These are phyloP conservation scores for Lactarius hatsudake DNA, from an alignment of 768 basidiomycete genomes.

Conservation along the genomic window DNA sequence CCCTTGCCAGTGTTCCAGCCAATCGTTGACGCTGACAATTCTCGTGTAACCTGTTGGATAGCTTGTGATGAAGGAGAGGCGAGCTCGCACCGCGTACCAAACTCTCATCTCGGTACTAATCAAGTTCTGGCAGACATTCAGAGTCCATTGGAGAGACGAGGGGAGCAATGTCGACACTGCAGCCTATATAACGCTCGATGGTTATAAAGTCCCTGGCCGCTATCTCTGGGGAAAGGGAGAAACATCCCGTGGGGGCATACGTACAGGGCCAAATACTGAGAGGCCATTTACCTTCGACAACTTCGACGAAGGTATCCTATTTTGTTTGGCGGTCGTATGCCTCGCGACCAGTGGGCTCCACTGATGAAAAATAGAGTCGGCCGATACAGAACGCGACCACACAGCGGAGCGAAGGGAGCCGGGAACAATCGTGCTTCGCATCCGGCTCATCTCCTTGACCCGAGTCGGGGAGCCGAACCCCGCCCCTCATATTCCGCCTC, in stretches of 20 bases:
- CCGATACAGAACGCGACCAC: not conserved
- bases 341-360: not conserved
- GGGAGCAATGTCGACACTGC: constrained; percentile 54
- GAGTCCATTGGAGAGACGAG: constrained; percentile 66
- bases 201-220: constrained; percentile 53
- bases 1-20: constrained; percentile 55
- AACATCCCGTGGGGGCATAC: constrained; percentile 51
- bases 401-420: constrained; percentile 8
- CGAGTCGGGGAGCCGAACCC: not conserved
- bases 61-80: constrained; percentile 60
- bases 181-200: constrained; percentile 63
- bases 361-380: not conserved
- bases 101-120: not conserved
- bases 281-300: constrained; percentile 60
- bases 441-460: constrained; percentile 8
- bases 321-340: not conserved
- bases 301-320: constrained; percentile 39
- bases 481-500: not conserved
- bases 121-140: constrained; percentile 44
- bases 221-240: constrained; percentile 58
- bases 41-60: constrained; percentile 66
- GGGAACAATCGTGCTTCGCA: constrained; percentile 11
- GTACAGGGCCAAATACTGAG: constrained; percentile 49
- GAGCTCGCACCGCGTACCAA: constrained; percentile 9
- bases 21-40: constrained; percentile 42